A percentile compares a stretch with the other conserved stretches of the same genome.
phyloP scores from a whole-genome alignment of 2,329 filamentous ascomycete genomes.

The Stagonosporopsis vannaccii region DNA sequence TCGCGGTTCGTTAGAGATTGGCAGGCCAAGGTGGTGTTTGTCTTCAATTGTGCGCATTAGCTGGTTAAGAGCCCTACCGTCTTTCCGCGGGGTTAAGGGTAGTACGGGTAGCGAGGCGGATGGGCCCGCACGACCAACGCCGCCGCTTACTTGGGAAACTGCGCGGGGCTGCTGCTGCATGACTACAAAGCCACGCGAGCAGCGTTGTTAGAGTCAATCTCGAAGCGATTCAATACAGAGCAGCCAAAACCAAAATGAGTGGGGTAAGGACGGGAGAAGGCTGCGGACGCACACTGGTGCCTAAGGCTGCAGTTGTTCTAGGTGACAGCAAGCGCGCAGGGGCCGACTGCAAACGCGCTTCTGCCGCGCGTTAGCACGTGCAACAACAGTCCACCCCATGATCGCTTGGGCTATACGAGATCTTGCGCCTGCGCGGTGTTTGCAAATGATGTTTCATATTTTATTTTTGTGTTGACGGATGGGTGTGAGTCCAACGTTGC shows the following conservation, averaged over 20 bases:
- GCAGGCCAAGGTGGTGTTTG: slow-evolving; percentile 32
- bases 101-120: slow-evolving; percentile 25
- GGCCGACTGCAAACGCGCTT: slow-evolving; percentile 9
- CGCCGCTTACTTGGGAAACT: no score
- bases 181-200: slow-evolving; percentile 11
- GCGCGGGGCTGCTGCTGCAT: slow-evolving; percentile 19
- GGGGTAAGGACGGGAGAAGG: slow-evolving; percentile 1
- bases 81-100: slow-evolving; percentile 21
- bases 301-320: slow-evolving; percentile 32
- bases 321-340: slow-evolving; percentile 7
- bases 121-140: slow-evolving; percentile 12
- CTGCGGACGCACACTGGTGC: slow-evolving; percentile 26
- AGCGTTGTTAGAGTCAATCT: neutral
- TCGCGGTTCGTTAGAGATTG: slow-evolving; percentile 20
- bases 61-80: slow-evolving; percentile 24
- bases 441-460: neutral
- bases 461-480: neutral
- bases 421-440: neutral
- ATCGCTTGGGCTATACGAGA: neutral
- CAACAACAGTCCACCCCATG: neutral
- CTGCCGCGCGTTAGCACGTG: slow-evolving; percentile 14
- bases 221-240: neutral
- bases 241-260: neutral
- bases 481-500: neutral
- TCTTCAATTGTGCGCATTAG: slow-evolving; percentile 31